A percentile compares a stretch with the other conserved stretches of the same genome.
phyloP scores from a whole-genome alignment of 192 early-diverging fungal species.

The Linnemannia exigua region DNA sequence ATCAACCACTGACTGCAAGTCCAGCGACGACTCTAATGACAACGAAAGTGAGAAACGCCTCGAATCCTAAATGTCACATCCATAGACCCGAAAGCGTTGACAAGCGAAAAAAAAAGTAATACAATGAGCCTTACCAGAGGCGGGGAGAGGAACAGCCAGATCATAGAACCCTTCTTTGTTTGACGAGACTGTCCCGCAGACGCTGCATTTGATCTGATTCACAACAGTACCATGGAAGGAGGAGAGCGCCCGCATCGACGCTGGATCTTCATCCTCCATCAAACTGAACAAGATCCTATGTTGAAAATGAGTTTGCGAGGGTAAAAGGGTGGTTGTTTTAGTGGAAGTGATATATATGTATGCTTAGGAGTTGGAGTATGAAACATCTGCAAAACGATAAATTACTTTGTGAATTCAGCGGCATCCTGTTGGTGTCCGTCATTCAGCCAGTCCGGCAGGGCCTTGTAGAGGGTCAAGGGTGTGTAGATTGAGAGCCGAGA shows the following conservation, averaged over 20 bases:
- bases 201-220: constrained; percentile 41
- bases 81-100: background rate
- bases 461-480: constrained; percentile 32
- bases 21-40: background rate
- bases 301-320: background rate
- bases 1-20: constrained; percentile 33
- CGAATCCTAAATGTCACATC: background rate
- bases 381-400: background rate
- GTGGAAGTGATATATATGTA: no score
- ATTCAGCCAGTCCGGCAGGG: constrained; percentile 47
- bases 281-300: constrained; percentile 42
- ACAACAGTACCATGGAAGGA: constrained; percentile 44
- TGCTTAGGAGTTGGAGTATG: no score
- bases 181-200: constrained; percentile 33
- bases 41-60: background rate
- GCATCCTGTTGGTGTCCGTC: constrained; percentile 54
- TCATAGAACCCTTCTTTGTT: constrained; percentile 49
- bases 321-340: background rate
- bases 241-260: constrained; percentile 22
- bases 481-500: constrained; percentile 39
- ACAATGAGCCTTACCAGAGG: constrained; percentile 17
- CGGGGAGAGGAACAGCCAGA: constrained; percentile 33
- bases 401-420: constrained; percentile 47
- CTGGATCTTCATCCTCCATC: constrained; percentile 36
- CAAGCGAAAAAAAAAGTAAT: background rate